phyloP scores from a whole-genome alignment of 78 protist genomes.

The Monosiga brevicollis region DNA sequence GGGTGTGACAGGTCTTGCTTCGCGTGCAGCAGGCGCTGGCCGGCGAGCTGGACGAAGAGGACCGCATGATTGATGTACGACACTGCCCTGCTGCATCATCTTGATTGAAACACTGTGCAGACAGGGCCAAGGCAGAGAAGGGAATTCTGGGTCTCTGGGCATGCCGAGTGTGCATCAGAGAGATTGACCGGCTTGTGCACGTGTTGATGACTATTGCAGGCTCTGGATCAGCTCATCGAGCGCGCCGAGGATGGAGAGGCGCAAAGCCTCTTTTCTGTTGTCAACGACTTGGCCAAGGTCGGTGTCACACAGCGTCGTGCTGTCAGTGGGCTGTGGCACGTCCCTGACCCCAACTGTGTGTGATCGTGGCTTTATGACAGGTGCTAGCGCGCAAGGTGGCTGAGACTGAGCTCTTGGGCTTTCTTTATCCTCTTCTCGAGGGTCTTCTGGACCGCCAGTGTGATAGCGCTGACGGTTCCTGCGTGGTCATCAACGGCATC shows the following conservation, averaged over 20 bases:
- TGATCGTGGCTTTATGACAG: neutral
- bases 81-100: too few species aligned
- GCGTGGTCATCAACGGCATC: conserved; percentile 53
- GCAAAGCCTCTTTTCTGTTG: conserved; percentile 45
- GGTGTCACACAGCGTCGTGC: neutral
- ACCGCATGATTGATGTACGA: too few species aligned
- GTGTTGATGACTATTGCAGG: too few species aligned
- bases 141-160: too few species aligned
- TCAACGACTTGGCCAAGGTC: conserved; percentile 23
- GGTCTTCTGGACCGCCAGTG: conserved; percentile 35
- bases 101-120: too few species aligned
- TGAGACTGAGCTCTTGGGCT: conserved; percentile 29
- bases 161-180: too few species aligned
- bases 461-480: conserved; percentile 42
- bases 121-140: too few species aligned
- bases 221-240: conserved; percentile 26
- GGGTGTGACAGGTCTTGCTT: too few species aligned
- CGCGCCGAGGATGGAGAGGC: conserved; percentile 33
- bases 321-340: neutral
- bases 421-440: conserved; percentile 29
- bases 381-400: conserved; percentile 21
- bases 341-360: neutral
- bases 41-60: too few species aligned
- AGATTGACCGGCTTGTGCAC: too few species aligned
- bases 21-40: too few species aligned